phyloP scores from a whole-genome alignment of 78 protist species.

The Dictyostelium brefeldianum region DNA sequence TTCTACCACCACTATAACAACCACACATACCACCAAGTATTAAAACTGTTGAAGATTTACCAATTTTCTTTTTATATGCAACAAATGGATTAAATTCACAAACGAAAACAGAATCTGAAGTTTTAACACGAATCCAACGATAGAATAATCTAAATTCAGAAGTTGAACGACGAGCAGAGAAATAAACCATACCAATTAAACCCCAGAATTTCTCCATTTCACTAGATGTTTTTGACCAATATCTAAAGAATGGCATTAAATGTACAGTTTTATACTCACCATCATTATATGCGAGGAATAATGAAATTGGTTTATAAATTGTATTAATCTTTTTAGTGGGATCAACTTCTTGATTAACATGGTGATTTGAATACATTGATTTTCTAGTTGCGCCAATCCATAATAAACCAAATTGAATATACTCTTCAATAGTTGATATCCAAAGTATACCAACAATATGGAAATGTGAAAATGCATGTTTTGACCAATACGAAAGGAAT shows the following conservation, averaged over 20 bases:
- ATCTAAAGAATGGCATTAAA: conserved; percentile 56
- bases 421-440: conserved; percentile 33
- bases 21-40: conserved; percentile 76
- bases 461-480: conserved; percentile 2
- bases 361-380: background rate
- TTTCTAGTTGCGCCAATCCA: conserved; percentile 34
- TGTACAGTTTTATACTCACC: conserved; percentile 15
- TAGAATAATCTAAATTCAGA: conserved; percentile 58
- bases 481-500: conserved; percentile 47
- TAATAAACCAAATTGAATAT: conserved; percentile 38
- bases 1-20: background rate
- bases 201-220: conserved; percentile 50
- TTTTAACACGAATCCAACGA: conserved; percentile 65
- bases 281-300: conserved; percentile 40
- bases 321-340: background rate
- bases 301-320: conserved; percentile 29
- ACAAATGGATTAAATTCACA: conserved; percentile 64
- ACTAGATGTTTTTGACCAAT: background rate
- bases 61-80: conserved; percentile 11
- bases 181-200: conserved; percentile 35
- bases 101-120: background rate
- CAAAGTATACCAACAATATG: conserved; percentile 39
- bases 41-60: background rate
- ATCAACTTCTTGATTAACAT: conserved; percentile 3
- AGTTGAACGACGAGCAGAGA: background rate